Conservation (phyloP, 2,329 filamentous ascomycete genomes). For the Cyclaneusma minus region DNA sequence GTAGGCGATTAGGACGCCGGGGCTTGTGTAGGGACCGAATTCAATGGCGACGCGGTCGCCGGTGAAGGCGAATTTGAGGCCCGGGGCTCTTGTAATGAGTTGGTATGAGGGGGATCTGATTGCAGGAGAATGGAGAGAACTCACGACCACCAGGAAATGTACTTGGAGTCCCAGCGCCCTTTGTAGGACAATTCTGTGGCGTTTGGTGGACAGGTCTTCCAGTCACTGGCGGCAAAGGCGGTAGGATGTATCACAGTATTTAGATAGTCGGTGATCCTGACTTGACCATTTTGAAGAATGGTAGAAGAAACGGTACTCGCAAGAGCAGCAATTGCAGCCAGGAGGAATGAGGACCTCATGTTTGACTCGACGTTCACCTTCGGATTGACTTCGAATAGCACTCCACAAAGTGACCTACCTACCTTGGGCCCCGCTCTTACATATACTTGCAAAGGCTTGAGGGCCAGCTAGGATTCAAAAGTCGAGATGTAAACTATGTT, state of each 20-base stretch:
- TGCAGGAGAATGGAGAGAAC: conserved; percentile 8
- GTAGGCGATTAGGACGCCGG: conserved; percentile 38
- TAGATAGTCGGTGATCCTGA: conserved; percentile 23
- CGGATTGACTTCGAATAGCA: too few species aligned
- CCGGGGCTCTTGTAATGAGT: conserved; percentile 23
- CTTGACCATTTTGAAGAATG: conserved; percentile 13
- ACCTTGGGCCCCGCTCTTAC: too few species aligned
- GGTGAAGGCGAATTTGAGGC: conserved; percentile 13
- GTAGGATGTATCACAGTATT: conserved; percentile 23
- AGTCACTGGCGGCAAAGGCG: conserved; percentile 21
- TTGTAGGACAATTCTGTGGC: conserved; percentile 42
- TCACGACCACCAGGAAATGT: conserved; percentile 45
- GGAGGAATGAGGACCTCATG: conserved; percentile 6
- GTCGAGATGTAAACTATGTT: too few species aligned
- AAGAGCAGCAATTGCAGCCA: conserved; percentile 3
- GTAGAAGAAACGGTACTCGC: conserved; percentile 8
- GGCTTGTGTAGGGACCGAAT: conserved; percentile 12
- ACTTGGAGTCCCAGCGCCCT: conserved; percentile 43
- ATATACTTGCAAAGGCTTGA: too few species aligned
- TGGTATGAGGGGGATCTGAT: conserved; percentile 3
- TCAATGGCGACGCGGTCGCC: conserved; percentile 11
- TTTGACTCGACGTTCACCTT: too few species aligned
- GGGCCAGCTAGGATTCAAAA: too few species aligned
- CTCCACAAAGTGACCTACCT: too few species aligned
- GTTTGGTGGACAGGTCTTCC: conserved; percentile 32